These are phyloP conservation scores for Tetraselmis striata DNA, from an alignment of 139 green algal genomes.

Conservation along the genomic window DNA sequence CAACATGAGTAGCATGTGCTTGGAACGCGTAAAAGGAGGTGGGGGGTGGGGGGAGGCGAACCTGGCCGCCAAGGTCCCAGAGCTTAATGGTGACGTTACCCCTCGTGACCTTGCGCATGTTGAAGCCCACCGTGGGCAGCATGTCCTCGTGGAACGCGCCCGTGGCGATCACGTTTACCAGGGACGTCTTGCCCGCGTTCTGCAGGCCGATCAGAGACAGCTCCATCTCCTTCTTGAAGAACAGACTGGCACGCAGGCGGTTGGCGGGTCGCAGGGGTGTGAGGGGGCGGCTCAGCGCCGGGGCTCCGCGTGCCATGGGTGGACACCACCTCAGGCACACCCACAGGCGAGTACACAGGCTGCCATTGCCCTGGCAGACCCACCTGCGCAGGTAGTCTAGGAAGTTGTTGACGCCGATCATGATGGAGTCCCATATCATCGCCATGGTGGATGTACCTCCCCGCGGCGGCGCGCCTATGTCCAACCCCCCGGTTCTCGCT, in stretches of 20 bases:
- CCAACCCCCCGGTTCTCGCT: too few relatives aligned
- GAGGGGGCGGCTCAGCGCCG: too few relatives aligned
- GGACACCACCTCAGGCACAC: too few relatives aligned
- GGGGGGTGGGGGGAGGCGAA: too few relatives aligned
- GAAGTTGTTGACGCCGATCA: neutral
- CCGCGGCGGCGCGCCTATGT: too few relatives aligned
- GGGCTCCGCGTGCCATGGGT: too few relatives aligned
- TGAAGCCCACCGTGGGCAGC: slow-evolving; percentile 98
- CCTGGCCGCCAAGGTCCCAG: slow-evolving; percentile 95
- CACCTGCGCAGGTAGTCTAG: neutral
- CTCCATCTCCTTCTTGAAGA: slow-evolving; percentile 98
- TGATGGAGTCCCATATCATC: neutral
- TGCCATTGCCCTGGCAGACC: too few relatives aligned
- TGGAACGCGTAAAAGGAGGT: too few relatives aligned
- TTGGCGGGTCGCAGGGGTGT: too few relatives aligned
- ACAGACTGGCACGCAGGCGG: too few relatives aligned
- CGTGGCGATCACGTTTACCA: slow-evolving; percentile 92
- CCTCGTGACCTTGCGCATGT: slow-evolving; percentile 97
- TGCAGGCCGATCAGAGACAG: slow-evolving; percentile 93
- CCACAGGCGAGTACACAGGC: too few relatives aligned
- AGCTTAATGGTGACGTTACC: slow-evolving; percentile 95
- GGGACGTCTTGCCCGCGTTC: slow-evolving; percentile 92
- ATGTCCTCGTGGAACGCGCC: slow-evolving; percentile 85
- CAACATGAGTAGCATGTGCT: neutral
- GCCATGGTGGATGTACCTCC: too few relatives aligned